phyloP scores from a whole-genome alignment of 257 asterid genomes.

The Vinca minor region DNA sequence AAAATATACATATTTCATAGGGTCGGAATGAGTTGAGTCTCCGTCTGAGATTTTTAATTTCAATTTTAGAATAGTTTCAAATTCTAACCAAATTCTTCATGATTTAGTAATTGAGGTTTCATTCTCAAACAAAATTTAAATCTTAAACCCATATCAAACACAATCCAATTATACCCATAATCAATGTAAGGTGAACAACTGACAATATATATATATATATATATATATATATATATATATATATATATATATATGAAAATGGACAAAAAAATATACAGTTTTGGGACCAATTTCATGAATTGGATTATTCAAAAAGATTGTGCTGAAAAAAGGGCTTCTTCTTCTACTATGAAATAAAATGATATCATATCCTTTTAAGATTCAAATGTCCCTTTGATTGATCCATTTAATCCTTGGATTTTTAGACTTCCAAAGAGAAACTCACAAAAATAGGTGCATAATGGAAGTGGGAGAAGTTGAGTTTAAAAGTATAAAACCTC shows the following conservation, averaged over 20 bases:
- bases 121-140: too few species aligned
- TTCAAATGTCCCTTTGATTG: constrained; percentile 8
- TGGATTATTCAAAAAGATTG: constrained; percentile 24
- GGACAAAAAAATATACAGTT: constrained; percentile 18
- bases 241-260: constrained; percentile 26
- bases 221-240: constrained; percentile 30
- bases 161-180: too few species aligned
- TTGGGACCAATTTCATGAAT: constrained; percentile 43
- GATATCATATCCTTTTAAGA: constrained; percentile 19
- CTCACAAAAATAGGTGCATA: constrained; percentile 5
- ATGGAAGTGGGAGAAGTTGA: constrained; percentile 1
- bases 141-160: too few species aligned
- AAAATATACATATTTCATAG: constrained; percentile 21
- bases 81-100: too few species aligned
- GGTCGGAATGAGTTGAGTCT: too few species aligned
- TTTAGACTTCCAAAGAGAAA: background rate
- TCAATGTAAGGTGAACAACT: constrained; percentile 61
- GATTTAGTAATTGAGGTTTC: too few species aligned
- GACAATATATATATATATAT: constrained; percentile 40
- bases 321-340: constrained; percentile 16
- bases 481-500: too few species aligned
- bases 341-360: constrained; percentile 18
- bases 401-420: background rate
- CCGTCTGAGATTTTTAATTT: too few species aligned
- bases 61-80: too few species aligned